A percentile compares a stretch with the other conserved stretches of the same genome.
Conservation (phyloP, 495 filamentous ascomycete genomes). For the Friedmanniomyces simplex region DNA sequence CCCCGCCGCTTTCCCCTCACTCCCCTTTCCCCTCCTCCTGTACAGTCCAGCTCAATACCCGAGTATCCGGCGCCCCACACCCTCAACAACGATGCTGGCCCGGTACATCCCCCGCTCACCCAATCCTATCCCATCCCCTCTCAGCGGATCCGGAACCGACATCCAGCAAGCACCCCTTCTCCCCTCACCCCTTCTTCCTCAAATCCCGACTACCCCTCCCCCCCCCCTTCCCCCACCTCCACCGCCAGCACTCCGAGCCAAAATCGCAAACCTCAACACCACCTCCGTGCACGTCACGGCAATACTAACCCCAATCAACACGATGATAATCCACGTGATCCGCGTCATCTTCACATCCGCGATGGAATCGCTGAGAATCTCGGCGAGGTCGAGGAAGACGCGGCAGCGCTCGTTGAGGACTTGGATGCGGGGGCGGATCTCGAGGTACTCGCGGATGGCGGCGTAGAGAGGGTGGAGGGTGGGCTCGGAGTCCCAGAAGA, state of each 20-base stretch:
- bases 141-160: no score
- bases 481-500: slow-evolving; percentile 97
- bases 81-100: no score
- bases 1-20: no score
- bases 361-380: slow-evolving; percentile 86
- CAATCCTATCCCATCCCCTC: background rate
- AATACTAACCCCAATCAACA: slow-evolving; percentile 84
- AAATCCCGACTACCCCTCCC: no score
- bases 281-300: slow-evolving; percentile 85
- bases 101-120: no score
- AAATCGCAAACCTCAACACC: slow-evolving; percentile 70
- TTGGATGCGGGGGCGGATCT: slow-evolving; percentile 88
- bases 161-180: slow-evolving; percentile 64
- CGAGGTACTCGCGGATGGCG: slow-evolving; percentile 92
- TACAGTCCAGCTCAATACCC: no score
- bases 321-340: slow-evolving; percentile 96
- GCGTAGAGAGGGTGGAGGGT: slow-evolving; percentile 89
- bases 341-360: slow-evolving; percentile 88
- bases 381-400: slow-evolving; percentile 92
- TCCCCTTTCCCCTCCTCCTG: no score
- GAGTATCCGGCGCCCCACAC: no score
- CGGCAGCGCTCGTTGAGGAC: slow-evolving; percentile 94
- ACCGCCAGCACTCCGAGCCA: slow-evolving; percentile 29
- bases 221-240: no score
- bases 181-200: slow-evolving; percentile 53